A percentile compares a stretch with the other conserved stretches of the same genome.
These are phyloP conservation scores for Suillus subalutaceus DNA, from an alignment of 768 basidiomycete genomes.

Conservation along the genomic window DNA sequence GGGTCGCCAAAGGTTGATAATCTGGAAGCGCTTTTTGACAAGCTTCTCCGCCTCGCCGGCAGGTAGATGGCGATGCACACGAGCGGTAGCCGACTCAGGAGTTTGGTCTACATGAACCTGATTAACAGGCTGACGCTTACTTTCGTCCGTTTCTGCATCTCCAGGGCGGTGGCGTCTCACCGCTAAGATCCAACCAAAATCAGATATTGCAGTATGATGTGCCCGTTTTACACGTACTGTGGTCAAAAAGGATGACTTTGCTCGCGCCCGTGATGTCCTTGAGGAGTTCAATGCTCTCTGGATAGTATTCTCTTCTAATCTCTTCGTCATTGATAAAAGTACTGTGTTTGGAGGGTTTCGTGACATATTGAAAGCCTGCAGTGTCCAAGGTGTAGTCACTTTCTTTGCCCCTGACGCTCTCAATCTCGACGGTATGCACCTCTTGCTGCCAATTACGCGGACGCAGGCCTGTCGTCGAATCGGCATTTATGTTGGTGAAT, in stretches of 20 bases:
- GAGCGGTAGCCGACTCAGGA: slow-evolving; percentile 40
- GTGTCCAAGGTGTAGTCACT: slow-evolving; percentile 47
- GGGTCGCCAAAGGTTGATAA: slow-evolving; percentile 65
- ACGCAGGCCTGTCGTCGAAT: slow-evolving; percentile 38
- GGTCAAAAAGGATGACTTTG: slow-evolving; percentile 64
- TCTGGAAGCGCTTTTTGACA: slow-evolving; percentile 53
- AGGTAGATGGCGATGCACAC: slow-evolving; percentile 56
- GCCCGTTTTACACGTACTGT: slow-evolving; percentile 44
- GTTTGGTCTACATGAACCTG: slow-evolving; percentile 58
- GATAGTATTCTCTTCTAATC: slow-evolving; percentile 60
- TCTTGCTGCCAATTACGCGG: slow-evolving; percentile 38
- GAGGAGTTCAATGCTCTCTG: slow-evolving; percentile 58
- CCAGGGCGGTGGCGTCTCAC: slow-evolving; percentile 48
- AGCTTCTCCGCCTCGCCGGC: slow-evolving; percentile 45
- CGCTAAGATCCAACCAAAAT: slow-evolving; percentile 32
- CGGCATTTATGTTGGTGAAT: slow-evolving; percentile 39
- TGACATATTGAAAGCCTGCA: slow-evolving; percentile 52
- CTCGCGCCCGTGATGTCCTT: slow-evolving; percentile 64
- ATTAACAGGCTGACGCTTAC: slow-evolving; percentile 45
- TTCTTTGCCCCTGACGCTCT: slow-evolving; percentile 58
- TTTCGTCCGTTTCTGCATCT: slow-evolving; percentile 35
- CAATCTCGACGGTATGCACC: slow-evolving; percentile 41
- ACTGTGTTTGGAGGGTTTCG: slow-evolving; percentile 44
- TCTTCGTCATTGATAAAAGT: slow-evolving; percentile 53
- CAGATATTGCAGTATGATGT: neutral